Conservation (phyloP, 495 filamentous ascomycete genomes). For the Trichoderma virens region DNA sequence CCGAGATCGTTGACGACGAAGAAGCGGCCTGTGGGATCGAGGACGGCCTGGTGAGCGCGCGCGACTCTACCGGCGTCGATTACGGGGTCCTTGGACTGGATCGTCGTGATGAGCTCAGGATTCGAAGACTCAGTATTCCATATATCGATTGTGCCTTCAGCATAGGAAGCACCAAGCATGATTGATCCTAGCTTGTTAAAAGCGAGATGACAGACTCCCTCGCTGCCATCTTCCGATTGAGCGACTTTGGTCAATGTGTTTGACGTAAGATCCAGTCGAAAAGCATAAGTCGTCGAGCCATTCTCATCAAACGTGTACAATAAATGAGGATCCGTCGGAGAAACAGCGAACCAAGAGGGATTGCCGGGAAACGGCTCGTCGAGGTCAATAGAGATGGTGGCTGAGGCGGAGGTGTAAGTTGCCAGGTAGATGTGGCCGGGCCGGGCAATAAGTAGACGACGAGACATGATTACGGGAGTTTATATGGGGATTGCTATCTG, state of each 20-base stretch:
- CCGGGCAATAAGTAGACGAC: slow-evolving; percentile 21
- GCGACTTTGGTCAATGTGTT: slow-evolving; percentile 9
- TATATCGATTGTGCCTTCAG: slow-evolving; percentile 21
- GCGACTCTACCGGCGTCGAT: slow-evolving; percentile 13
- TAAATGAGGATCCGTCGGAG: slow-evolving; percentile 13
- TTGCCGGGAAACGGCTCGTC: slow-evolving; percentile 21
- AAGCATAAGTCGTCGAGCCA: slow-evolving; percentile 18
- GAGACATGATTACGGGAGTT: too few relatives aligned
- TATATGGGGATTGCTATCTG: not conserved
- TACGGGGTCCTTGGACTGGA: slow-evolving; percentile 17
- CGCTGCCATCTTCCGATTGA: slow-evolving; percentile 15
- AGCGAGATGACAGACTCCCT: slow-evolving; percentile 26
- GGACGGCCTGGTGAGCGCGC: slow-evolving; percentile 27
- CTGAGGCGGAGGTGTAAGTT: slow-evolving; percentile 18
- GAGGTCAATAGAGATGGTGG: slow-evolving; percentile 20
- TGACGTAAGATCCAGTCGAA: not conserved
- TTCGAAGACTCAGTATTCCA: slow-evolving; percentile 22
- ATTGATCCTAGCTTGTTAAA: slow-evolving; percentile 24
- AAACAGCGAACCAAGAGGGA: slow-evolving; percentile 26
- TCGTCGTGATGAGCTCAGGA: slow-evolving; percentile 18
- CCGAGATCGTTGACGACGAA: slow-evolving; percentile 27
- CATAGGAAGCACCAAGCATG: slow-evolving; percentile 24
- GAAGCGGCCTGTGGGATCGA: slow-evolving; percentile 26
- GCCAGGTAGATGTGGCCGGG: slow-evolving; percentile 22
- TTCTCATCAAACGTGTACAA: slow-evolving; percentile 28